Evolutionary conservation across 2,329 filamentous ascomycete genomes (phyloP), one percentile per base, ranked within the genome.

Genomic region (Periconia sp.): DNA sequence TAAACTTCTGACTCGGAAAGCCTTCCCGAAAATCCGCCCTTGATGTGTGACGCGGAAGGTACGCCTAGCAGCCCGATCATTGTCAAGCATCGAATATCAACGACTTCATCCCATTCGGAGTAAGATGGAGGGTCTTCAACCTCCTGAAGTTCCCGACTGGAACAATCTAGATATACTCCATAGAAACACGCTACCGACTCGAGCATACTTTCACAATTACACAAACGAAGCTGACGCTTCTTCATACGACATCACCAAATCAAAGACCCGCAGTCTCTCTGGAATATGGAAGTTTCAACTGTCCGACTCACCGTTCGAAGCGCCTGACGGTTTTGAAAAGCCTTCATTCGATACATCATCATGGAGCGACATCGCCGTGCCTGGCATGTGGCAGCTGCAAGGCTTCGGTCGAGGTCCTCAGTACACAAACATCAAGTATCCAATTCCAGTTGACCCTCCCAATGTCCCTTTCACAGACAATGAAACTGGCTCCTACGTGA

Each of bases 351-450:
- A 74, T 47, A 63, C 54, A n/a, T 63, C 66, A 3, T 54, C 57
- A 59, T 82, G 80, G 75, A 67, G 70, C 15, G 70, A 78, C 25
- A 81, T 86, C 25, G 57, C 77, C 9, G 85, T 88, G 0, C 85
- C 85, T 0, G 82, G 82, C 3, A 81, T 84, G 58, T 89, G 86
- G 86, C 85, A 88, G 65, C 70, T 87, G 4, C 82, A 88, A 65
- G 85, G 85, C 18, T 82, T 84, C 57, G 85, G 85, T 10, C 73
- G 73, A 36, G 65, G 63, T 7, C 86, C 86, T 0, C 82, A 85
- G 51, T 88, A 89, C 58, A 88, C 85, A 8, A 89, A 88, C 52
- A 76, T 85, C 18, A 75, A 81, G 36, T 88, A 78, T 47, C 85
- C 84, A 0, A 83, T 88, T 43, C 84, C 83, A 0, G 81, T 84